phyloP scores from a whole-genome alignment of 2,329 filamentous ascomycete genomes.

The Sarocladiaceae sp. region DNA sequence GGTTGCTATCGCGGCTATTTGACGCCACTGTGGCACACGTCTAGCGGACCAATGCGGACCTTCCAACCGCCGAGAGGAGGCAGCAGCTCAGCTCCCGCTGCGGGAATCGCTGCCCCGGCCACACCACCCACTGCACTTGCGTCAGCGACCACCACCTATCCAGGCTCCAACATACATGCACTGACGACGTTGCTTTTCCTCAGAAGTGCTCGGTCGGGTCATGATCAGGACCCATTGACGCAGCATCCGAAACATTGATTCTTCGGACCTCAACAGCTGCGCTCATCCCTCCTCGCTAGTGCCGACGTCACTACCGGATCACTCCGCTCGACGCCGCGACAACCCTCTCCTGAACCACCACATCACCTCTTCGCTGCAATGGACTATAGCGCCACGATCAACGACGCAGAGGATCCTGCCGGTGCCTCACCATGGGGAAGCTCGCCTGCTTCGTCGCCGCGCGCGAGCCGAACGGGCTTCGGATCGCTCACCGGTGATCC shows the following conservation, averaged over 20 bases:
- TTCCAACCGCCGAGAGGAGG: constrained; percentile 8
- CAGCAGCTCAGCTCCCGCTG: neutral
- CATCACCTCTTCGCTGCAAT: constrained; percentile 27
- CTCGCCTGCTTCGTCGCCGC: constrained; percentile 45
- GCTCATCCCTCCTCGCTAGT: neutral
- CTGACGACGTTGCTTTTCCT: neutral
- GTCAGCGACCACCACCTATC: constrained; percentile 18
- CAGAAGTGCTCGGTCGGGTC: neutral
- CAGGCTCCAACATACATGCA: constrained; percentile 6
- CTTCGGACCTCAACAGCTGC: too few relatives aligned
- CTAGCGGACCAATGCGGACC: constrained; percentile 17
- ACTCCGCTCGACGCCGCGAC: neutral
- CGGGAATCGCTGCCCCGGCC: constrained; percentile 12
- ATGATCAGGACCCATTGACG: too few relatives aligned
- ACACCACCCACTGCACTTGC: too few relatives aligned
- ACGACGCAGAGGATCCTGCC: constrained; percentile 46
- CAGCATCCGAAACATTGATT: too few relatives aligned
- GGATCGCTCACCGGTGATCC: constrained; percentile 32
- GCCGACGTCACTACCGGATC: constrained; percentile 1
- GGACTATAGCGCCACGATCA: constrained; percentile 53
- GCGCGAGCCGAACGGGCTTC: constrained; percentile 38
- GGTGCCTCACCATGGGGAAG: constrained; percentile 51
- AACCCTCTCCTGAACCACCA: neutral
- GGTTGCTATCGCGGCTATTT: constrained; percentile 13
- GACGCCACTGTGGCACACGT: constrained; percentile 19